These are phyloP conservation scores for Calonectria pseudoturangicola DNA, from an alignment of 2,329 filamentous ascomycete genomes.

Conservation along the genomic window DNA sequence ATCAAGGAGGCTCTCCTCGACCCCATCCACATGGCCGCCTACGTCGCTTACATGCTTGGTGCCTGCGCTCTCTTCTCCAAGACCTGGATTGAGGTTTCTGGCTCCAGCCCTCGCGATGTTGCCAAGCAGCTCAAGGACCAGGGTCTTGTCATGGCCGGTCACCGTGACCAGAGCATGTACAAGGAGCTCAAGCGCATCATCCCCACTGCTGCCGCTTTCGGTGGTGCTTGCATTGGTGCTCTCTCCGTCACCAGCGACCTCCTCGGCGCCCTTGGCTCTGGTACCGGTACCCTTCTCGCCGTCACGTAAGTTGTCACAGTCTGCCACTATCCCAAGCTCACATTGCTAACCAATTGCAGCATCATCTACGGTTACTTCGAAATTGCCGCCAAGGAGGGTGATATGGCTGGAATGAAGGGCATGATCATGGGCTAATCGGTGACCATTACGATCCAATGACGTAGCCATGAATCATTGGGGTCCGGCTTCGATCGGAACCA, in stretches of 20 bases:
- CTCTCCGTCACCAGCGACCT: slow-evolving; percentile 97
- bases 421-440: slow-evolving; percentile 80
- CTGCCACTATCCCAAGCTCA: slow-evolving; percentile 47
- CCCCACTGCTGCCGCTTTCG: slow-evolving; percentile 97
- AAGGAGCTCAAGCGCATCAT: slow-evolving; percentile 99
- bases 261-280: slow-evolving; percentile 94
- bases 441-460: slow-evolving; percentile 43
- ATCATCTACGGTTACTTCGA: slow-evolving; percentile 99
- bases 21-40: slow-evolving; percentile 96
- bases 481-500: slow-evolving; percentile 42
- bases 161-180: slow-evolving; percentile 99
- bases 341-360: slow-evolving; percentile 69
- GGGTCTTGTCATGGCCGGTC: slow-evolving; percentile 98
- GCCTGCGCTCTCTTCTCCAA: slow-evolving; percentile 99
- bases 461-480: slow-evolving; percentile 44
- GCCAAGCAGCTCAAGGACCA: slow-evolving; percentile 99
- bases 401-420: slow-evolving; percentile 87
- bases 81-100: slow-evolving; percentile 99
- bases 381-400: slow-evolving; percentile 98
- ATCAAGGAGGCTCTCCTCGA: slow-evolving; percentile 97
- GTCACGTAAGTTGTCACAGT: slow-evolving; percentile 87
- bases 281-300: slow-evolving; percentile 97
- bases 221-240: slow-evolving; percentile 98
- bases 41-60: slow-evolving; percentile 97
- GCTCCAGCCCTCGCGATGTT: slow-evolving; percentile 96